Conservation (phyloP, 2,329 filamentous ascomycete genomes). For the Aureobasidium sp. region DNA sequence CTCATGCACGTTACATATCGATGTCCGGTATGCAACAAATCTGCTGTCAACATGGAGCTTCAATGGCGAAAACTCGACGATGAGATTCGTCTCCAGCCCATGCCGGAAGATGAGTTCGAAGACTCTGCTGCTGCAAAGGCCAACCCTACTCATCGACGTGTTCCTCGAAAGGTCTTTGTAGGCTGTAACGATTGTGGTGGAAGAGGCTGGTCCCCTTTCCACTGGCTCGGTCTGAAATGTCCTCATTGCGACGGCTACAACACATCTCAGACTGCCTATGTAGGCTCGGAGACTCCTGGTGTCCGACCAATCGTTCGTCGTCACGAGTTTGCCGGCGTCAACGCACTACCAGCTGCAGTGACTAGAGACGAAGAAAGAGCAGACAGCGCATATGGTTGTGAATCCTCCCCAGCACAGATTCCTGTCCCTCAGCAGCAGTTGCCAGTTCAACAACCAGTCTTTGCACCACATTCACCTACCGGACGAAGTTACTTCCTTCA, state of each 20-base stretch:
- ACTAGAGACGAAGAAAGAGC: slow-evolving; percentile 16
- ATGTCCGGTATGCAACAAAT: slow-evolving; percentile 94
- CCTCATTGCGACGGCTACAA: slow-evolving; percentile 51
- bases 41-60: slow-evolving; percentile 93
- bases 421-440: neutral
- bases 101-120: slow-evolving; percentile 53
- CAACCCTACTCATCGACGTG: slow-evolving; percentile 6
- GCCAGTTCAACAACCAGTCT: slow-evolving; percentile 2
- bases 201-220: slow-evolving; percentile 78
- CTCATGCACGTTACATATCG: slow-evolving; percentile 89
- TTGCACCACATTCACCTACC: slow-evolving; percentile 1
- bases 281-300: slow-evolving; percentile 30
- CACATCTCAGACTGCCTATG: slow-evolving; percentile 41
- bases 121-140: slow-evolving; percentile 3
- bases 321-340: slow-evolving; percentile 31
- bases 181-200: slow-evolving; percentile 93
- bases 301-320: slow-evolving; percentile 18
- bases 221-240: slow-evolving; percentile 93
- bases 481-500: slow-evolving; percentile 24
- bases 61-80: slow-evolving; percentile 88
- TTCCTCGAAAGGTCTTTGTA: slow-evolving; percentile 57
- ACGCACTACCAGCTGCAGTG: slow-evolving; percentile 21
- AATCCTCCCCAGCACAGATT: slow-evolving; percentile 2
- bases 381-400: slow-evolving; percentile 17
- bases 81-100: slow-evolving; percentile 80